Conservation (phyloP, 2,329 filamentous ascomycete genomes). For the Xylariaceae sp. region DNA sequence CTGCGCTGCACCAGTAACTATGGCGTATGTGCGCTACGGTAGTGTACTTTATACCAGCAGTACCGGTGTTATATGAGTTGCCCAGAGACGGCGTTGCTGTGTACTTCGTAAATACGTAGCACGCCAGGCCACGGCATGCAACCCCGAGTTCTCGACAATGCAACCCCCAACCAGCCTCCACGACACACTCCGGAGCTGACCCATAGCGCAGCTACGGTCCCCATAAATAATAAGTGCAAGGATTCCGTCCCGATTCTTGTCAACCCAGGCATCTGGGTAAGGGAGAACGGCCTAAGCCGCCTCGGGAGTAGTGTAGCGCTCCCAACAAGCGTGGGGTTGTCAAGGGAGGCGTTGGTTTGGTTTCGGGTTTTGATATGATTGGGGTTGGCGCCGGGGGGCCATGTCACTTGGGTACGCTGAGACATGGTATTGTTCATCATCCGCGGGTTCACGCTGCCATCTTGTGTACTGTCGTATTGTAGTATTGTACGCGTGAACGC, state of each 20-base stretch:
- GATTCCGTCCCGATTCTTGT: conserved; percentile 25
- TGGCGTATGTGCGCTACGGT: not conserved
- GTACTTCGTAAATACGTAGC: conserved; percentile 10
- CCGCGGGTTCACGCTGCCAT: conserved; percentile 8
- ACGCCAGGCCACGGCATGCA: conserved; percentile 29
- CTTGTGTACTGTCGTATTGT: conserved; percentile 2
- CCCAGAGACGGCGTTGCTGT: not conserved
- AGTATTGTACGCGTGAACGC: too few relatives aligned
- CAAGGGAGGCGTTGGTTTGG: conserved; percentile 21
- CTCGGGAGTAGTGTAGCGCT: conserved; percentile 18
- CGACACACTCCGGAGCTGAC: conserved; percentile 11
- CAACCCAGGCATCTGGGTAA: conserved; percentile 33
- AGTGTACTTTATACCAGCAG: too few relatives aligned
- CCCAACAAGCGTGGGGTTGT: conserved; percentile 4
- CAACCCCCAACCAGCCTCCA: conserved; percentile 7
- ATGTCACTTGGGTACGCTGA: too few relatives aligned
- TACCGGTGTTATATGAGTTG: too few relatives aligned
- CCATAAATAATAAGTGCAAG: conserved; percentile 27
- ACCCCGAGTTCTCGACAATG: conserved; percentile 15
- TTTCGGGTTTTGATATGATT: not conserved
- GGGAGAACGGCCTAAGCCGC: conserved; percentile 29
- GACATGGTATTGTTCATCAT: conserved; percentile 5
- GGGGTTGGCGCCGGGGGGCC: conserved; percentile 4
- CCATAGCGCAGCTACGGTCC: conserved; percentile 3
- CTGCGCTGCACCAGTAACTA: not conserved